Evolutionary conservation across 495 filamentous ascomycete species (phyloP).

Genomic region (Geoglossum glabrum): DNA sequence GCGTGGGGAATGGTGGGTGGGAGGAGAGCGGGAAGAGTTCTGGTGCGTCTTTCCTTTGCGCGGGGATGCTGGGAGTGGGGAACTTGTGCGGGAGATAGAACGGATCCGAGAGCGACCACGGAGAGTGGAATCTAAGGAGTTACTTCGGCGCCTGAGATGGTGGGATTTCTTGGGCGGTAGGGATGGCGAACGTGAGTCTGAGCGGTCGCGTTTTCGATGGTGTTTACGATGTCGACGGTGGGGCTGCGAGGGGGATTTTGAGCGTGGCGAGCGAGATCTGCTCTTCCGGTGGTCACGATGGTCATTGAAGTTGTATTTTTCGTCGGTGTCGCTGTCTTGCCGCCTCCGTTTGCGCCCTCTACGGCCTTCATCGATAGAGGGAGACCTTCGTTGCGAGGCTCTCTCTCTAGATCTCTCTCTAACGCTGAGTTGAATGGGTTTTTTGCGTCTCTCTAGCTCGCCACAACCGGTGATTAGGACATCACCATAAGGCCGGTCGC

Average conservation of each 20-base stretch:
- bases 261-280: background rate
- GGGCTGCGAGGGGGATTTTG: background rate
- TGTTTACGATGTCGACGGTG: background rate
- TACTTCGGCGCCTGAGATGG: background rate
- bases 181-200: background rate
- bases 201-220: background rate
- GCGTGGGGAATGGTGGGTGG: background rate
- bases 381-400: background rate
- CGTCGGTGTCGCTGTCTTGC: background rate
- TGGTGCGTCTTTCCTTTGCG: background rate
- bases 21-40: background rate
- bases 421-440: background rate
- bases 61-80: background rate
- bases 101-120: constrained; percentile 15
- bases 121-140: constrained; percentile 12
- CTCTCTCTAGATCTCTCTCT: background rate
- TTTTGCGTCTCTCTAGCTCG: constrained; percentile 14
- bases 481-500: constrained; percentile 17
- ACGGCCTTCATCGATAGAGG: background rate
- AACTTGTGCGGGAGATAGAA: constrained; percentile 5
- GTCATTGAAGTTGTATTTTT: background rate
- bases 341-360: background rate
- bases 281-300: background rate
- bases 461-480: constrained; percentile 21
- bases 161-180: background rate